Evolutionary conservation across 169 alveolate genomes (phyloP), one percentile per base, ranked within the genome.

Genomic region (Eimeria brunetti): DNA sequence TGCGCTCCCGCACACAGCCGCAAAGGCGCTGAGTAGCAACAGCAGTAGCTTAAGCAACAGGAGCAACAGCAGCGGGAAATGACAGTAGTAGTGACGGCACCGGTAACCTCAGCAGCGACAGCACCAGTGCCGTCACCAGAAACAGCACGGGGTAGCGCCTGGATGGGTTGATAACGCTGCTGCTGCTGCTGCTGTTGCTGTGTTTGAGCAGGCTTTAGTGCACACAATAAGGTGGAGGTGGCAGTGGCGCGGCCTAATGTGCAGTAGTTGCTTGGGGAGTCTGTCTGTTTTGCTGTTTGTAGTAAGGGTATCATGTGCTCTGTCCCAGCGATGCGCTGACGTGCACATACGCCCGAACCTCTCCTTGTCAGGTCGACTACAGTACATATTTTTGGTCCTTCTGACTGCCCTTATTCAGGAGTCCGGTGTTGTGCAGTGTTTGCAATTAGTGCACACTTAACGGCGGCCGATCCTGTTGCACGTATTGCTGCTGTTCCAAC

Each of bases 211-310:
- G 91, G 91, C 4, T 84, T 84, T 33, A 84, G 91, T 38, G 91
- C 91, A 16, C 91, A 84, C 91, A 84, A 84, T 60, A 84, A 84
- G 30, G 91, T 84, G 20, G 91, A 84, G 46, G 91, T 84, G 58
- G 60, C 91, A 24, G 91, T 84, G 62, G 91, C 75, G 46, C 41
- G 91, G 91, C 91, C 91, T 36, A 84, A 84, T n/a, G 91, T 84
- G 22, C 91, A 84, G 62, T 84, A 76, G 62, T 14, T 44, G 62
- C 56, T 44, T 60, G 9, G 20, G 86, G 86, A 24, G 36, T 33
- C 80, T 64, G 44, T 30, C 44, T 27, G 51, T 33, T 30, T 33
- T 14, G 46, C 46, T 33, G 27, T 30, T 30, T 0, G 18, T n/a
- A 9, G 7, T 14, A 49, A 33, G 80, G 80, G 49, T n/a, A 5